Evolutionary conservation across 1,284 basidiomycete genomes (phyloP).

Genomic region (Malassezia arunalokei): DNA sequence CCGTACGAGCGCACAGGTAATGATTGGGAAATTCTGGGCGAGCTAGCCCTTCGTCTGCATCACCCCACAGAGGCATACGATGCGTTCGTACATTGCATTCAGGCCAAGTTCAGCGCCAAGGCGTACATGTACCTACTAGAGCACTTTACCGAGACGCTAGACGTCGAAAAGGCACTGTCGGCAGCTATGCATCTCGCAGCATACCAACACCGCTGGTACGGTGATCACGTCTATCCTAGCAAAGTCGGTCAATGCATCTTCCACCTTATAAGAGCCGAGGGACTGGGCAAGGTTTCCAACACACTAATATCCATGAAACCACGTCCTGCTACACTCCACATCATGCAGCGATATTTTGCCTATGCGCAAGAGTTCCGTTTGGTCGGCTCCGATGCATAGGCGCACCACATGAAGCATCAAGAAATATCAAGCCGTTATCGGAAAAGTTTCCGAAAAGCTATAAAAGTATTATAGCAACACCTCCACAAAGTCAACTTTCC

Average conservation of each 20-base stretch:
- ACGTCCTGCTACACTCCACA: slow-evolving; percentile 23
- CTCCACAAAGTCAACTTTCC: no score
- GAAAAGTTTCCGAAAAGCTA: no score
- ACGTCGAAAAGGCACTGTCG: slow-evolving; percentile 77
- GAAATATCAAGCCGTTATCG: no score
- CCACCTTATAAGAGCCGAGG: slow-evolving; percentile 85
- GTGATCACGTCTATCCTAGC: slow-evolving; percentile 64
- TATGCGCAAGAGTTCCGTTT: slow-evolving; percentile 27
- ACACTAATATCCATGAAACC: slow-evolving; percentile 72
- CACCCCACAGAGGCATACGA: slow-evolving; percentile 97
- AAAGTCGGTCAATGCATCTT: slow-evolving; percentile 77
- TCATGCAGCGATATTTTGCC: slow-evolving; percentile 20
- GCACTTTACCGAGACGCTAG: slow-evolving; percentile 84
- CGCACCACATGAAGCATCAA: no score
- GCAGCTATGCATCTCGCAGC: slow-evolving; percentile 82
- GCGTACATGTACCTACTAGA: slow-evolving; percentile 86
- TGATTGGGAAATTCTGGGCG: slow-evolving; percentile 97
- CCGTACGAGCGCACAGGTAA: slow-evolving; percentile 90
- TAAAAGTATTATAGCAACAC: no score
- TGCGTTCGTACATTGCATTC: slow-evolving; percentile 85
- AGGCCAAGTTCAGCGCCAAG: slow-evolving; percentile 75
- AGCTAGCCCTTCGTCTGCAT: slow-evolving; percentile 76
- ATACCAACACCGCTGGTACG: slow-evolving; percentile 60
- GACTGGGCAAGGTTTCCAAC: slow-evolving; percentile 83
- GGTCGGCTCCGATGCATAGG: slow-evolving; percentile 7